Base-by-base conservation (phyloP, 495 filamentous ascomycete genomes). In the Hyaloscypha variabilis region DNA sequence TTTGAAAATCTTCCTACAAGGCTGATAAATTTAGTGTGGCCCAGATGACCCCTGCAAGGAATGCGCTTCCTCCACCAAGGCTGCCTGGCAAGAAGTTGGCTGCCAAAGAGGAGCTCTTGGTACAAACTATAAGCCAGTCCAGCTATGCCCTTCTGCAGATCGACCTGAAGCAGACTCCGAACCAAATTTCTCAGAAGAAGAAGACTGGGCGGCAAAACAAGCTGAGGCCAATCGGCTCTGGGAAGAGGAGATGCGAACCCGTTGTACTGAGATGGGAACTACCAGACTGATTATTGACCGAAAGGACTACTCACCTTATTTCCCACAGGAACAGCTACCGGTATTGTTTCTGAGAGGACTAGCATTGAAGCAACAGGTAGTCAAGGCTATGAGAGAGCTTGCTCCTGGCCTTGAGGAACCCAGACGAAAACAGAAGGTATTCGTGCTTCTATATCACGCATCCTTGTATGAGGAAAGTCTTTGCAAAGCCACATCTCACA, bases 31-130 rank as follows among this genome's bases (percentile, higher is more conserved):
- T 31, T 31, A 57, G 54, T 57, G 54, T 31, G 54, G 28, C 6
- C 54, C 54, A 19, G 4, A 19, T 26, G 54, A 57, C 28, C 54
- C 54, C 23, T 57, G 54, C 54, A 57, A 57, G 54, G 54, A 57
- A 65, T 65, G 63, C 56, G 54, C 28, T 49, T 65, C 54, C 56
- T 65, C 36, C 46, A 65, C 56, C 54, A 65, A 52, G 42, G 54
- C 26, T 42, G 63, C 19, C 54, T 57, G 54, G 54, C 54, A 57
- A 57, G 54, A 57, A 57, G 54, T 57, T 57, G 54, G 54, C 19
- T 57, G 54, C 28, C 54, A 57, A 57, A 57, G 54, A 57, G 54
- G 54, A 57, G 54, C 54, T 31, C 54, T 57, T 57, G 28, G 54
- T 57, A 24, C n/a, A 57, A 57, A 57, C 54, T 57, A 57, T 19